Conservation (phyloP, 2,329 filamentous ascomycete species). For the Gnomoniopsis smithogilvyi region DNA sequence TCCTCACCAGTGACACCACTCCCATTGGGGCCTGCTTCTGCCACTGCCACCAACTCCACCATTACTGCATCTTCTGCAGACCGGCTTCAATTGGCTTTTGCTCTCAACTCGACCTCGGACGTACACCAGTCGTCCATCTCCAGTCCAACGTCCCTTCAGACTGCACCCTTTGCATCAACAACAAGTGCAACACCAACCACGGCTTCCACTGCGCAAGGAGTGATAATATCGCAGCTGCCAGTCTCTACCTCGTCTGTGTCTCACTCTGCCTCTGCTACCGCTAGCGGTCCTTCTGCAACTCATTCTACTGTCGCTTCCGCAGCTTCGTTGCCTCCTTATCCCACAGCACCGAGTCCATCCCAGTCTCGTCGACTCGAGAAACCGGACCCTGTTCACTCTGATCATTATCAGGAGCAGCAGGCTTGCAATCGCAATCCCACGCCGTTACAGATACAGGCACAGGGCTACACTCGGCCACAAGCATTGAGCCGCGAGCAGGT, state of each 20-base stretch:
- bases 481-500: background rate
- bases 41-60: background rate
- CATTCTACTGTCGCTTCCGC: background rate
- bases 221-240: background rate
- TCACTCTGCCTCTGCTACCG: background rate
- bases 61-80: background rate
- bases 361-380: background rate
- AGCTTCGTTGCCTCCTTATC: background rate
- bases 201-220: background rate
- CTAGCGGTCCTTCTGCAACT: background rate
- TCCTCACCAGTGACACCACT: background rate
- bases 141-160: background rate
- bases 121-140: background rate
- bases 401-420: background rate
- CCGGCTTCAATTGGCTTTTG: background rate
- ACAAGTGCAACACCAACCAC: conserved; percentile 7
- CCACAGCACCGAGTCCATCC: background rate
- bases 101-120: background rate
- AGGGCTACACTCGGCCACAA: background rate
- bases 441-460: background rate
- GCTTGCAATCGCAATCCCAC: background rate
- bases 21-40: background rate
- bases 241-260: background rate
- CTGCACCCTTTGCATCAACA: background rate
- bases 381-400: background rate